phyloP scores from a whole-genome alignment of 257 asterid genomes.

The Ilex asprella region DNA sequence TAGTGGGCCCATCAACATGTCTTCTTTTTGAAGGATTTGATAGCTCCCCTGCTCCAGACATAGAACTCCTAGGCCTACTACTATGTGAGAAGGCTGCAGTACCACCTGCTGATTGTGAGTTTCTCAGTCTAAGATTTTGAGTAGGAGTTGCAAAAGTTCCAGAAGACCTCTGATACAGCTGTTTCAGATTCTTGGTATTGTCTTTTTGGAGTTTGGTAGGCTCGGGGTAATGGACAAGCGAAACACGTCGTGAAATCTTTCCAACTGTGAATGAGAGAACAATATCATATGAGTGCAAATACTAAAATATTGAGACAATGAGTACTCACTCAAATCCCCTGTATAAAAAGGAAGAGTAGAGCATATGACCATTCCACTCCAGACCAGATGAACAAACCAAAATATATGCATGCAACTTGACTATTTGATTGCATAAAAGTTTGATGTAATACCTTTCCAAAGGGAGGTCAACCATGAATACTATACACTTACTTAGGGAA shows the following conservation, averaged over 20 bases:
- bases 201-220: constrained; percentile 39
- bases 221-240: constrained; percentile 60
- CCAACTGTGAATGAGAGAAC: constrained; percentile 38
- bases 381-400: too few species aligned
- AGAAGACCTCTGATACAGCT: constrained; percentile 34
- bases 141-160: constrained; percentile 36
- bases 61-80: constrained; percentile 32
- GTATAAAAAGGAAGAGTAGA: too few species aligned
- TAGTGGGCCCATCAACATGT: constrained; percentile 23
- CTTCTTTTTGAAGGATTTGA: constrained; percentile 41
- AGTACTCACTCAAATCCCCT: too few species aligned
- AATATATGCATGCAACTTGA: too few species aligned
- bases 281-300: too few species aligned
- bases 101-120: constrained; percentile 47
- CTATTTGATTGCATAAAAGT: too few species aligned
- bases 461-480: too few species aligned
- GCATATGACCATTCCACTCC: too few species aligned
- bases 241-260: constrained; percentile 49
- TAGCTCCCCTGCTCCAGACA: constrained; percentile 25
- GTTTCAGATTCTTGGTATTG: constrained; percentile 14
- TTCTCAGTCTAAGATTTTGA: constrained; percentile 32
- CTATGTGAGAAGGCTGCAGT: constrained; percentile 26
- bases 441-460: too few species aligned
- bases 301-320: too few species aligned
- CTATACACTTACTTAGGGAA: too few species aligned